Evolutionary conservation across 1,284 basidiomycete species (phyloP).

Genomic region (Cryptococcus wingfieldii): DNA sequence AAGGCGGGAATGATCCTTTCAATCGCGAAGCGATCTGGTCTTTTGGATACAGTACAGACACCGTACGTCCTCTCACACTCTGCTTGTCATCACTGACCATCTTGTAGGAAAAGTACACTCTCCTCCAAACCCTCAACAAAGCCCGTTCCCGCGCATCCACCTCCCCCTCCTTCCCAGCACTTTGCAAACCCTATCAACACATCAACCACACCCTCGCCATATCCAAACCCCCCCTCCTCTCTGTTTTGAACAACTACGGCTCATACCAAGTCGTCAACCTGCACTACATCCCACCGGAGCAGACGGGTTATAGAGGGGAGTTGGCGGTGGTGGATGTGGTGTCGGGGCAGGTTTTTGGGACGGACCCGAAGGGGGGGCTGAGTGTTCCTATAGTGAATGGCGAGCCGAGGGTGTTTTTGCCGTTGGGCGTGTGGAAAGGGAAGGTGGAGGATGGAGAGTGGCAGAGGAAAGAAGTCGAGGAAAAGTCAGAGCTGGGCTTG

Average conservation of each 20-base stretch:
- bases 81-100: not conserved
- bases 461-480: not conserved
- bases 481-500: too few species aligned
- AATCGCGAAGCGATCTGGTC: constrained; percentile 50
- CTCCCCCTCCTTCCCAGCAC: constrained; percentile 55
- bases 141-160: constrained; percentile 57
- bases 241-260: constrained; percentile 64
- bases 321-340: constrained; percentile 62
- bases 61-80: constrained; percentile 23
- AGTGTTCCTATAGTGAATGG: constrained; percentile 34
- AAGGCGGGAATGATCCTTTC: constrained; percentile 49
- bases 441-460: constrained; percentile 9
- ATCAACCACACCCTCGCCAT: constrained; percentile 55
- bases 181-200: constrained; percentile 52
- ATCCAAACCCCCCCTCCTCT: constrained; percentile 62
- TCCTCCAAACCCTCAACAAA: constrained; percentile 58
- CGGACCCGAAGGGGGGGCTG: constrained; percentile 52
- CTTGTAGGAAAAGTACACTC: constrained; percentile 43
- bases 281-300: constrained; percentile 19
- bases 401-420: constrained; percentile 42
- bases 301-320: constrained; percentile 51
- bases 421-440: constrained; percentile 23
- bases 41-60: constrained; percentile 49
- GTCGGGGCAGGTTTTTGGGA: constrained; percentile 54
- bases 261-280: constrained; percentile 27